Conservation (phyloP, 225 moss, liverwort and hornwort species). For the Rhytidiadelphus loreus region DNA sequence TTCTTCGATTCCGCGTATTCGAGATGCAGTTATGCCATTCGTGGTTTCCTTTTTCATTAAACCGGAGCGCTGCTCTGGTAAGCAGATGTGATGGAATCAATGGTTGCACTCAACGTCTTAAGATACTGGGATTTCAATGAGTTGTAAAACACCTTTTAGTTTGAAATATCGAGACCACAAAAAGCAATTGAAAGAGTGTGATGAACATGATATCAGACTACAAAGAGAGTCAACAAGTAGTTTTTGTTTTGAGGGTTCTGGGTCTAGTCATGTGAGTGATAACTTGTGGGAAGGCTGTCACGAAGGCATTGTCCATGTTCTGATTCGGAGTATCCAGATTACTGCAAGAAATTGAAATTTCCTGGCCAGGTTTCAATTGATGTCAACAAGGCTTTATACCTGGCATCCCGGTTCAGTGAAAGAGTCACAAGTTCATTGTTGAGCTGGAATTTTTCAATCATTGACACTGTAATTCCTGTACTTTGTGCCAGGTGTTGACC, state of each 20-base stretch:
- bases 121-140: background rate
- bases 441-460: background rate
- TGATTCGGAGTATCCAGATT: background rate
- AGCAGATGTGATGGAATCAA: background rate
- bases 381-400: background rate
- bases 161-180: background rate
- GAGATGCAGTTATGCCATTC: background rate
- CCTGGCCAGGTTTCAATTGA: background rate
- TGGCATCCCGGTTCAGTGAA: background rate
- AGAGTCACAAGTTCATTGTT: background rate
- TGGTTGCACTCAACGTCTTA: background rate
- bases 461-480: background rate
- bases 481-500: conserved; percentile 74
- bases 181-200: background rate
- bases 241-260: background rate
- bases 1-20: background rate
- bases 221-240: too few species aligned
- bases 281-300: background rate
- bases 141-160: background rate
- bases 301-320: background rate
- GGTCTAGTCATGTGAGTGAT: background rate
- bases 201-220: background rate
- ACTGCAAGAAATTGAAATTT: background rate
- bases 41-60: background rate
- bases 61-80: background rate